Base-by-base conservation (phyloP, 148 eudicot genomes). In the Vaccinium myrtillus region DNA sequence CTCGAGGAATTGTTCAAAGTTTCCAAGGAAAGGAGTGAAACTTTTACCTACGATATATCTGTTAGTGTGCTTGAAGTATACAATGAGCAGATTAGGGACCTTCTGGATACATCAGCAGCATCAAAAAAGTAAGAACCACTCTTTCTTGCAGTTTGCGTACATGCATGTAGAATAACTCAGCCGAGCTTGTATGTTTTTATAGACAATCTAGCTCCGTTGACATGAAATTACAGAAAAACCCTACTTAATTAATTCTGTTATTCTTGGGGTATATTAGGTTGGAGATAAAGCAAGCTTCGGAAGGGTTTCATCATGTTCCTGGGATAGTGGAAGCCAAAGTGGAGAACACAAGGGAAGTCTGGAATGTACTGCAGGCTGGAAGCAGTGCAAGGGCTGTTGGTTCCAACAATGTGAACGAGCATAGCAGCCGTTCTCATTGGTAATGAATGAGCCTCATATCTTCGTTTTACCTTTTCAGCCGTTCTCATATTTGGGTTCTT, bases 371-470 rank as follows among this genome's bases (percentile, higher is more conserved):
- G 86, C 90, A 89, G 86, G 89, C 91, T 81, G 99, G 99, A 85
- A 94, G 99, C 83, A 94, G 93, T 81, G 94, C 97, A 36, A 83
- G 99, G 83, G 91, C 99, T 49, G 98, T 96, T 85, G 99, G 99
- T 61, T 96, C 99, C 58, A 96, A 93, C 83, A 96, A 96, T 81
- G 98, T 95, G 83, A 96, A 96, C 77, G 98, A 96, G 87, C 98
- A 94, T 79, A 96, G 99, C 87, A 96, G 98, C 82, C 97, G 98
- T 19, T 96, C 99, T 88, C 98, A 96, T 89, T 96, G 99, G 98
- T 96, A 87, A 86, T 49, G 8, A 77, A 25, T 67, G 3, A 67
- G 36, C 56, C 80, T 58, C 46, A 30, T 32, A 48, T 0, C 13
- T 65, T 43, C 11, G 16, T 51, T 49, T 71, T 12, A 39, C 11